phyloP scores from a whole-genome alignment of 768 basidiomycete species.

The Serendipita sp. region DNA sequence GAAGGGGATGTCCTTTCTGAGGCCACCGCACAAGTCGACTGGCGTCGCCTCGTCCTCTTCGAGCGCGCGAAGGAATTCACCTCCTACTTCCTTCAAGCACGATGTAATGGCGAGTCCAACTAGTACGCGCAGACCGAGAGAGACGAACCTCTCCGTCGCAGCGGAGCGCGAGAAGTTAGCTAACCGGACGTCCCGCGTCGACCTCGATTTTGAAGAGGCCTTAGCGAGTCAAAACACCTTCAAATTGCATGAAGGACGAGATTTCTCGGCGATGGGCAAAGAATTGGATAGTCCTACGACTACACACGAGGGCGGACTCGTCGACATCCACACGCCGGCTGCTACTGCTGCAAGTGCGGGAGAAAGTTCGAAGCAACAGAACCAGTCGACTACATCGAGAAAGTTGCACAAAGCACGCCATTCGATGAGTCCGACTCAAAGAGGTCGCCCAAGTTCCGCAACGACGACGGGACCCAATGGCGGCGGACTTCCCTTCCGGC shows the following conservation, averaged over 20 bases:
- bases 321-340: neutral
- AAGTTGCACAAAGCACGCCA: neutral
- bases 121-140: neutral
- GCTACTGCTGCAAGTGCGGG: neutral
- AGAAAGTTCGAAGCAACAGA: neutral
- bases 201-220: conserved; percentile 71
- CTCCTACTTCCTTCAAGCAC: neutral
- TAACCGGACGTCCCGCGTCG: conserved; percentile 52
- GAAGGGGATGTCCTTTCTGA: neutral
- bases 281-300: conserved; percentile 27
- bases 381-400: neutral
- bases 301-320: conserved; percentile 19
- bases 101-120: neutral
- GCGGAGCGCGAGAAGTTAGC: conserved; percentile 17
- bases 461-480: neutral
- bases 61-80: neutral
- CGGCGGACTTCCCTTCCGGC: neutral
- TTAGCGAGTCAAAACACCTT: conserved; percentile 53
- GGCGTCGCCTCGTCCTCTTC: neutral
- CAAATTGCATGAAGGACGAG: conserved; percentile 50
- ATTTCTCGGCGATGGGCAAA: conserved; percentile 50
- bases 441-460: neutral
- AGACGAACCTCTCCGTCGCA: neutral
- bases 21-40: conserved; percentile 1
- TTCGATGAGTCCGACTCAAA: neutral